These are phyloP conservation scores for Pleurotus pulmonarius DNA, from an alignment of 768 basidiomycete genomes.

Conservation along the genomic window DNA sequence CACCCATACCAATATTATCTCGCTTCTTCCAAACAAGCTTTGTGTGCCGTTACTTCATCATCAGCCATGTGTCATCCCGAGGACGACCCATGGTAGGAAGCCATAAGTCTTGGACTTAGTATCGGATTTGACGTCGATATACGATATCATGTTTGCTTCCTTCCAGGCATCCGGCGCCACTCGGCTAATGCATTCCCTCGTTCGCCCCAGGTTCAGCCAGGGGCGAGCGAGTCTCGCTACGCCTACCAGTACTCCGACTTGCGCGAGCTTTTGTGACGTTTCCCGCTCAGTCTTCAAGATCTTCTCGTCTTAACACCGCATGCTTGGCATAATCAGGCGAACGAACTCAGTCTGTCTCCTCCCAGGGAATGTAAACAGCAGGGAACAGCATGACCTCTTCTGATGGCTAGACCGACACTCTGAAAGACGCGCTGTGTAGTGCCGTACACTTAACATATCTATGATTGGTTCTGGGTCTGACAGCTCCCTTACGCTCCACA, in stretches of 20 bases:
- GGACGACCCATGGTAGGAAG: neutral
- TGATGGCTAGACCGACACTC: too few relatives aligned
- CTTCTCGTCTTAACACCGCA: slow-evolving; percentile 6
- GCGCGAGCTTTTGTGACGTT: neutral
- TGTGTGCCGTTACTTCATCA: neutral
- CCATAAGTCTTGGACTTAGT: neutral
- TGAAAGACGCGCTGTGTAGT: neutral
- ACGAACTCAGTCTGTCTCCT: too few relatives aligned
- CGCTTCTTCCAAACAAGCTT: neutral
- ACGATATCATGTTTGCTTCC: neutral
- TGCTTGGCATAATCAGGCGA: neutral
- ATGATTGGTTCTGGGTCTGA: neutral
- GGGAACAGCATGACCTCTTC: too few relatives aligned
- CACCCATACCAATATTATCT: neutral
- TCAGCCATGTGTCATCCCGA: neutral
- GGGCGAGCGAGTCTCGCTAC: neutral
- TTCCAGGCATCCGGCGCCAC: neutral
- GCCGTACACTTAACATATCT: neutral
- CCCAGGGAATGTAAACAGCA: neutral
- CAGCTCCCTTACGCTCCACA: neutral
- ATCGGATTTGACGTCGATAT: neutral
- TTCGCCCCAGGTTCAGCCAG: neutral
- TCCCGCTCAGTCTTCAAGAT: neutral
- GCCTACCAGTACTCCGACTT: neutral
- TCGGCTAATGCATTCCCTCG: neutral